Conservation (phyloP, 176 grass and related monocot species). For the Saccharum officinarum region DNA sequence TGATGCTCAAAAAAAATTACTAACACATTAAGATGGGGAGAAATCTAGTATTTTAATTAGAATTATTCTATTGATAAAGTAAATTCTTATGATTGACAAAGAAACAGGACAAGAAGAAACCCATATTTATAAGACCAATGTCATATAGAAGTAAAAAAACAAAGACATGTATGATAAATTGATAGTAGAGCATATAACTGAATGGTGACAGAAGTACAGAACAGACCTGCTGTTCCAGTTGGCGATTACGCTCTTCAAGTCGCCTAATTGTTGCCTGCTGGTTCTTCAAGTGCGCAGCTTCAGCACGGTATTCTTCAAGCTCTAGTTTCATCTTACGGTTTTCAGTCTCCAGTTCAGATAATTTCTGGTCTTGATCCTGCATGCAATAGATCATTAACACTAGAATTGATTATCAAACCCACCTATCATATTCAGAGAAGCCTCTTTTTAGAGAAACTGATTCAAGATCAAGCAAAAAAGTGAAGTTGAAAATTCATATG, state of each 20-base stretch:
- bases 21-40: not conserved
- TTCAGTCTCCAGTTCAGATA: conserved; percentile 93
- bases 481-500: conserved; percentile 1
- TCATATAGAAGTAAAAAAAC: not conserved
- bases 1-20: conserved; percentile 25
- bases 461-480: conserved; percentile 16
- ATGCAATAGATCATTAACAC: conserved; percentile 27
- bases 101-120: not conserved
- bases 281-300: conserved; percentile 94
- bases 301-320: conserved; percentile 90
- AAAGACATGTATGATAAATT: not conserved
- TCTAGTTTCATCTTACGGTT: conserved; percentile 99
- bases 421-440: conserved; percentile 14
- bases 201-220: conserved; percentile 18
- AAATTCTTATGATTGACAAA: conserved; percentile 14
- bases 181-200: not conserved
- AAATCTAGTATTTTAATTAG: conserved; percentile 4
- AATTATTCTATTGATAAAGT: conserved; percentile 8
- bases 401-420: conserved; percentile 3
- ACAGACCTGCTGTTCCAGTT: conserved; percentile 94
- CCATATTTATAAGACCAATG: not conserved
- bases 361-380: conserved; percentile 97
- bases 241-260: conserved; percentile 96
- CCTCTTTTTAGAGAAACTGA: not conserved
- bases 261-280: conserved; percentile 97